Evolutionary conservation across 1,139 yeast genomes (phyloP).

Genomic region (Scheffersomyces quercinus): DNA sequence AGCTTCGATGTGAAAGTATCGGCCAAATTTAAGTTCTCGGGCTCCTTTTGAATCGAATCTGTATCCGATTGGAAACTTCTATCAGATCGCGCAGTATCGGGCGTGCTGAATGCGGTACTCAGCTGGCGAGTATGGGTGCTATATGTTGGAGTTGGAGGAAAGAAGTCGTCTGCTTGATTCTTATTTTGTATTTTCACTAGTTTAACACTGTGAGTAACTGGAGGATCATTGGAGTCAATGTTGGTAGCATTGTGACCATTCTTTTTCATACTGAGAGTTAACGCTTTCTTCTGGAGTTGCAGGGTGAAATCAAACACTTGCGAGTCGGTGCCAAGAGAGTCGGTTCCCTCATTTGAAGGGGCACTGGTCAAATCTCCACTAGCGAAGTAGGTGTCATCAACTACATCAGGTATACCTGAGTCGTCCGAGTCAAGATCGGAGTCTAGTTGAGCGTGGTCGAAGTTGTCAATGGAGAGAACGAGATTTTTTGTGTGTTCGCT

Average conservation of each 20-base stretch:
- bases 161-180: constrained; percentile 8
- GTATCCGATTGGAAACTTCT: constrained; percentile 37
- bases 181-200: not conserved
- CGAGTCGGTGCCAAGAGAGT: too few relatives aligned
- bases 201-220: not conserved
- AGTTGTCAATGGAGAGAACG: constrained; percentile 39
- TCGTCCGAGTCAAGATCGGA: constrained; percentile 21
- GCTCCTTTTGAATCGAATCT: constrained; percentile 41
- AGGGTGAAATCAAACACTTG: too few relatives aligned
- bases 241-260: not conserved
- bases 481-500: constrained; percentile 12
- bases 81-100: constrained; percentile 36
- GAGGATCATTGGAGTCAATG: not conserved
- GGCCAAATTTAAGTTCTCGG: constrained; percentile 26
- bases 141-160: constrained; percentile 36
- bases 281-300: too few relatives aligned
- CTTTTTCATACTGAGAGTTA: too few relatives aligned
- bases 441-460: constrained; percentile 16
- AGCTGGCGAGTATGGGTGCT: constrained; percentile 5
- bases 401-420: not conserved
- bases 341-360: too few relatives aligned
- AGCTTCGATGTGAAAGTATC: not conserved
- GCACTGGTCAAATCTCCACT: not conserved
- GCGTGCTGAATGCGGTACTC: constrained; percentile 9
- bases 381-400: not conserved